phyloP scores from a whole-genome alignment of 176 grass and related monocot genomes.

The Tillandsia leiboldiana region DNA sequence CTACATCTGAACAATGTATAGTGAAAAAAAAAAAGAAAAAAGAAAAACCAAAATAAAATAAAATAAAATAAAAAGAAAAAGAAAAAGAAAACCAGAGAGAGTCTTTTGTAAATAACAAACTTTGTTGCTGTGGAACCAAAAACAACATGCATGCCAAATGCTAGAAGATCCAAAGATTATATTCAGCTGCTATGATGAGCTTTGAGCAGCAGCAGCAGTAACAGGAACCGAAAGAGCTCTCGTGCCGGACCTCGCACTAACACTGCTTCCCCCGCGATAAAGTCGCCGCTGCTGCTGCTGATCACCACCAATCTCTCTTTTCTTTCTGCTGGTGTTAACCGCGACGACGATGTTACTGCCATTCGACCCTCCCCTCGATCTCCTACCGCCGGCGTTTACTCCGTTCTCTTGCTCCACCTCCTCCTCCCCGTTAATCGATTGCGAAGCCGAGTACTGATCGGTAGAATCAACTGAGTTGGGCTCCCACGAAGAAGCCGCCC shows the following conservation, averaged over 20 bases:
- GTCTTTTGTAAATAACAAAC: constrained; percentile 34
- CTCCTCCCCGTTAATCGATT: constrained; percentile 45
- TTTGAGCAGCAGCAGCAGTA: constrained; percentile 3
- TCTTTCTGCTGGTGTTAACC: background rate
- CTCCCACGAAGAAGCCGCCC: constrained; percentile 66
- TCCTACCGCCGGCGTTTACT: background rate
- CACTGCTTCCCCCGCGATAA: constrained; percentile 4
- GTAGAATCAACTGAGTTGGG: constrained; percentile 62
- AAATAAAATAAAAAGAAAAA: background rate
- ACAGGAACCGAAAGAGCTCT: constrained; percentile 6
- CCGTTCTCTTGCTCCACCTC: constrained; percentile 44
- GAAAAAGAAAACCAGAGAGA: no score
- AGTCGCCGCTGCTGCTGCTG: background rate
- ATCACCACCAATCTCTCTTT: background rate
- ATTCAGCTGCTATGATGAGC: constrained; percentile 2
- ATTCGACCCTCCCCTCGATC: constrained; percentile 10
- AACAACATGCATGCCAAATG: background rate
- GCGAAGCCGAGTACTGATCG: constrained; percentile 44
- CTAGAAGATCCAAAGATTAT: background rate
- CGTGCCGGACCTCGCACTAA: constrained; percentile 15
- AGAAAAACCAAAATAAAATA: background rate
- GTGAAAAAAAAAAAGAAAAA: constrained; percentile 11
- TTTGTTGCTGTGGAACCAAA: constrained; percentile 38
- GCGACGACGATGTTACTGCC: background rate
- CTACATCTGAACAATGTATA: constrained; percentile 40